These are phyloP conservation scores for Nemania serpens DNA, from an alignment of 2,329 filamentous ascomycete genomes.

Conservation along the genomic window DNA sequence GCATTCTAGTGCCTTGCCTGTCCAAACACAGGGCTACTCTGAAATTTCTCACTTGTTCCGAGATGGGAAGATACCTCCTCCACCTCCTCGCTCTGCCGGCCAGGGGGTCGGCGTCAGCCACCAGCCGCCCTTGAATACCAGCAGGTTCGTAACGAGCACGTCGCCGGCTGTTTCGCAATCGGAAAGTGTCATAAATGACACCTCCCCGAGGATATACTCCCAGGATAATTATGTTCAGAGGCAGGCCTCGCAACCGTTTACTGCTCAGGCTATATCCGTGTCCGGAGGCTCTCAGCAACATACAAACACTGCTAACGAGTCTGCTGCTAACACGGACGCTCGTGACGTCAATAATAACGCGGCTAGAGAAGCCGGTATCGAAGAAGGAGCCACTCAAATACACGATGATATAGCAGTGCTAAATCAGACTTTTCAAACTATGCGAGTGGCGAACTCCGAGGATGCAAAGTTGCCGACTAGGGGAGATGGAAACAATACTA, in stretches of 20 bases:
- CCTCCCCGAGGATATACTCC: background rate
- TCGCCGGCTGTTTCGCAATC: background rate
- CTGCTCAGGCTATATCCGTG: background rate
- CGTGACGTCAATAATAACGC: background rate
- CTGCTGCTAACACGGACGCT: background rate
- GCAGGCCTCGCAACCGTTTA: background rate
- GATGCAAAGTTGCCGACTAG: background rate
- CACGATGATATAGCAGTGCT: constrained; percentile 3
- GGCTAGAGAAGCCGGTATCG: background rate
- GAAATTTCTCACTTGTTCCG: constrained; percentile 16
- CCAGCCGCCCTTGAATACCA: background rate
- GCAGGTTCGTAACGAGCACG: background rate
- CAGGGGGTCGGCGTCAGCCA: background rate
- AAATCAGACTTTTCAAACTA: constrained; percentile 3
- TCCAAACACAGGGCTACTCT: background rate
- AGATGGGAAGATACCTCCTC: constrained; percentile 17
- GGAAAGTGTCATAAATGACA: background rate
- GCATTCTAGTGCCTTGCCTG: background rate
- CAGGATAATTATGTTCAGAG: background rate
- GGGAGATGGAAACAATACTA: background rate
- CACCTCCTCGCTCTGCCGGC: constrained; percentile 4
- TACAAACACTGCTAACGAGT: too few species aligned
- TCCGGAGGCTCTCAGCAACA: background rate
- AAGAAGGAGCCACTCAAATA: background rate
- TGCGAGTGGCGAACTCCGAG: background rate